Conservation (phyloP, 176 grass and related monocot species). For the Ensete ventricosum region DNA sequence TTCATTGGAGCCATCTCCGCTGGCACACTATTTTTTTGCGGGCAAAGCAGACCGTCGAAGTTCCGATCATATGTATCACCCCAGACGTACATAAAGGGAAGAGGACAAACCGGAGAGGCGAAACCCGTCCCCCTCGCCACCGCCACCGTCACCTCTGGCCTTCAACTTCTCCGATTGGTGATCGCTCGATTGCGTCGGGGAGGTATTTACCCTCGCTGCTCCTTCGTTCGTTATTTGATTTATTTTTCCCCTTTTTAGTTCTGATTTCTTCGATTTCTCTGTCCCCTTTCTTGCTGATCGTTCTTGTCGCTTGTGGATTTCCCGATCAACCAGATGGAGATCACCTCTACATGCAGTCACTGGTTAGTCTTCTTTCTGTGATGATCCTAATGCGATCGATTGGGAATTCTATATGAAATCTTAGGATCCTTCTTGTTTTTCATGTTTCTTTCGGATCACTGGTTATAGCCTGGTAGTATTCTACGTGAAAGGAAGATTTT, state of each 20-base stretch:
- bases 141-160: neutral
- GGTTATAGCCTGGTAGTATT: neutral
- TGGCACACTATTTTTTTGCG: neutral
- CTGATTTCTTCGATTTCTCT: neutral
- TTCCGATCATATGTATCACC: neutral
- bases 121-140: neutral
- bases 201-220: neutral
- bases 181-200: neutral
- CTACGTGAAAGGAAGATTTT: neutral
- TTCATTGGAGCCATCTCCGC: neutral
- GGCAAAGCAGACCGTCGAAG: neutral
- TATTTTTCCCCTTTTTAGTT: neutral
- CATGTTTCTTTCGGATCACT: neutral
- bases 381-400: neutral
- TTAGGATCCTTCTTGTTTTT: neutral
- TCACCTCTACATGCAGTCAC: constrained; percentile 5
- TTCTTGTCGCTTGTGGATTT: neutral
- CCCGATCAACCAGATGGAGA: constrained; percentile 9
- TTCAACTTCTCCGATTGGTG: neutral
- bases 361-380: neutral
- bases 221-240: neutral
- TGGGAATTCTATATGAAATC: neutral
- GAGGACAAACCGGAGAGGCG: neutral
- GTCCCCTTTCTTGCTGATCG: neutral
- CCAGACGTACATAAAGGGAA: neutral